A percentile compares a stretch with the other conserved stretches of the same genome.
phyloP scores from a whole-genome alignment of 495 filamentous ascomycete genomes.

The Podospora anserina region DNA sequence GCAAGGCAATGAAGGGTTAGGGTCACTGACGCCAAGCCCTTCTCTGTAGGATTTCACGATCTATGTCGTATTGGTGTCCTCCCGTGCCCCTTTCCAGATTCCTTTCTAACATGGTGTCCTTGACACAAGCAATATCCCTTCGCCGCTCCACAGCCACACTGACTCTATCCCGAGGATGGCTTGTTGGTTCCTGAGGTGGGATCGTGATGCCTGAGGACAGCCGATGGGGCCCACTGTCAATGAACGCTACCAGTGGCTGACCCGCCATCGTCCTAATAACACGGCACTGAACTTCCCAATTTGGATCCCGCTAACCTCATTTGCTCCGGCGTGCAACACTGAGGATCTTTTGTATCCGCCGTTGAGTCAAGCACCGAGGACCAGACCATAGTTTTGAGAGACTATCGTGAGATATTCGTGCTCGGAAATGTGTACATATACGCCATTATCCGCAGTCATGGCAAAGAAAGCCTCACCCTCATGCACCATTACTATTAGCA shows the following conservation, averaged over 20 bases:
- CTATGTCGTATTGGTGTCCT: too few relatives aligned
- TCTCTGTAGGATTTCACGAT: too few relatives aligned
- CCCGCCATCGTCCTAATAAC: neutral
- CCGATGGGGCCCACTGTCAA: neutral
- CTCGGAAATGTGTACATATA: neutral
- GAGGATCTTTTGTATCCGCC: neutral
- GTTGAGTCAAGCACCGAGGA: neutral
- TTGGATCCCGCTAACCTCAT: neutral
- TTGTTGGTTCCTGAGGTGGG: neutral
- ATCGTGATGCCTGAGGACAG: neutral
- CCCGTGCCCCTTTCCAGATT: too few relatives aligned
- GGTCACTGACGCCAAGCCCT: too few relatives aligned
- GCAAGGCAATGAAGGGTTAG: too few relatives aligned
- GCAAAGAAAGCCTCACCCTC: neutral
- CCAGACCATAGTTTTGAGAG: neutral
- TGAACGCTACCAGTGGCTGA: neutral
- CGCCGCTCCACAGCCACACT: neutral
- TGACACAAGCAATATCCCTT: neutral
- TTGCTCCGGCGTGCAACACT: neutral
- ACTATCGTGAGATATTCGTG: neutral
- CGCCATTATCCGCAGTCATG: neutral
- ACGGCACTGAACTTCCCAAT: neutral
- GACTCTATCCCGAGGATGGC: neutral
- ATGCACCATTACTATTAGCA: too few relatives aligned
- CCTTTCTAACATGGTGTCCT: too few relatives aligned